These are phyloP conservation scores for Verticillium isaacii DNA, from an alignment of 2,329 filamentous ascomycete genomes.

Conservation along the genomic window DNA sequence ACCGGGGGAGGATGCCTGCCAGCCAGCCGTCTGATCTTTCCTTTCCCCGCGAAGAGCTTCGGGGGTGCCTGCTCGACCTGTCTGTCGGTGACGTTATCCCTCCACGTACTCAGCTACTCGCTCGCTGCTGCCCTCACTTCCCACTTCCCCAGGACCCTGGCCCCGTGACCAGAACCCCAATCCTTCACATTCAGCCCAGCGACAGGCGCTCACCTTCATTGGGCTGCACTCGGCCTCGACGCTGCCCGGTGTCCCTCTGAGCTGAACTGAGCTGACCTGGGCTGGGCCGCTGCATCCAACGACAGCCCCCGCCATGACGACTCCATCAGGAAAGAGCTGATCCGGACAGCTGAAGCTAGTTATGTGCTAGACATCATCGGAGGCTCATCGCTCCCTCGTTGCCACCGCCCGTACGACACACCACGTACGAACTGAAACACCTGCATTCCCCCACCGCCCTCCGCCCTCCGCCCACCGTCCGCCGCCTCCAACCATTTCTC, in stretches of 20 bases:
- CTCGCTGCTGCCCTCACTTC: no score
- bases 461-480: background rate
- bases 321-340: background rate
- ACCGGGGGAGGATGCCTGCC: background rate
- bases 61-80: no score
- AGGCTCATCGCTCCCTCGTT: background rate
- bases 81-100: background rate
- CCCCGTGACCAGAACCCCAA: background rate
- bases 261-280: background rate
- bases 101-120: background rate
- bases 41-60: background rate
- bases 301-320: background rate
- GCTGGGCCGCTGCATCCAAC: background rate
- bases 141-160: no score
- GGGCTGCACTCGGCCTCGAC: background rate
- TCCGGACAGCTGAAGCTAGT: background rate
- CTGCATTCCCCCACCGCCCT: background rate
- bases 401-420: background rate
- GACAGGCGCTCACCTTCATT: background rate
- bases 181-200: background rate
- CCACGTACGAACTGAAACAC: background rate
- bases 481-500: background rate
- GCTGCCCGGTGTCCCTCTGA: no score
- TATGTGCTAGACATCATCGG: background rate
- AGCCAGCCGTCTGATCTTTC: background rate